Base-by-base conservation (phyloP, 441 rosid species). In the Manihot esculenta region DNA sequence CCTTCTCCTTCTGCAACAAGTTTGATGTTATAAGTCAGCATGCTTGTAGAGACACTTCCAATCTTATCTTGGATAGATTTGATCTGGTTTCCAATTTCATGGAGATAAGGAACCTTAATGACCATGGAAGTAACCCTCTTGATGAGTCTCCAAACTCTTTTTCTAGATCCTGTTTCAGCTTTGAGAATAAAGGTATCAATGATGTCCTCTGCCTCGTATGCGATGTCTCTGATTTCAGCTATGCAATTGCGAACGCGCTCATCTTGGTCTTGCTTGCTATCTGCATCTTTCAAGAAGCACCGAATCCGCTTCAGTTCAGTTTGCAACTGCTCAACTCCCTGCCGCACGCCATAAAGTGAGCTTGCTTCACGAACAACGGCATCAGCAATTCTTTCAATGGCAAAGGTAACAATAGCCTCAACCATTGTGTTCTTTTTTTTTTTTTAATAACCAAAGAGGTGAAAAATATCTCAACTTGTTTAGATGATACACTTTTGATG, bases 241-340 rank as follows among this genome's bases (percentile, higher is more conserved):
- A 74, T 41, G 70, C 45, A 68, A 15, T 77, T 53, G 42, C 68
- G 44, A 23, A 72, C 42, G 1, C 35, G 47, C 12, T 49, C 64
- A 26, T 60, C 66, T n/a, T 64, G 51, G 2, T 64, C 56, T 50
- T 73, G 70, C 53, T 27, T 64, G 1, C 47, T 12, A 1, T 77
- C 74, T 9, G 77, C 77, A 62, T 78, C 70, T 50, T 71, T 45
- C 26, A 78, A 42, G 66, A 78, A 70, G 53, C 78, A 44, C 5
- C 67, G 68, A 48, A 74, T 70, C 17, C 65, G 51, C 54, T 35
- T 74, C 18, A 71, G 30, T 56, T 77, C 80, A 20, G 1, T 64
- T 44, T 77, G 66, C 45, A 77, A 10, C 21, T n/a, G 54, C 44
- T 21, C 7, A 10, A 68, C 68, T 26, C 72, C 49, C 13, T 42